Percentiles rank a stretch among this genome's conserved stretches.
These are phyloP conservation scores for Euphorbia corollata DNA, from an alignment of 441 rosid species.

Conservation along the genomic window DNA sequence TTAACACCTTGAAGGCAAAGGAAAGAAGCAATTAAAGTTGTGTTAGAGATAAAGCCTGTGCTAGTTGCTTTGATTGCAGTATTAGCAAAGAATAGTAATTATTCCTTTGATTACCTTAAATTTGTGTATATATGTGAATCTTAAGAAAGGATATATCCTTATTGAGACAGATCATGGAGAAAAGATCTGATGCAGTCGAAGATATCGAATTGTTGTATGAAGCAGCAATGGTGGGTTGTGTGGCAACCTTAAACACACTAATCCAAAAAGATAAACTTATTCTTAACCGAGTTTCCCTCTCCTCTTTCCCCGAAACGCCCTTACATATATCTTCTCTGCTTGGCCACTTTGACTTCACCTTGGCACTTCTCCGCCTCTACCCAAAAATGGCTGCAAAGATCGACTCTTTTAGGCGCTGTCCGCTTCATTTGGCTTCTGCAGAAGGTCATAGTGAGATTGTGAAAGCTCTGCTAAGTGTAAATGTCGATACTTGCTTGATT, in stretches of 20 bases:
- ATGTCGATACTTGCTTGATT: constrained; percentile 14
- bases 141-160: not conserved
- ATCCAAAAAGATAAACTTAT: constrained; percentile 13
- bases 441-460: constrained; percentile 26
- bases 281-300: constrained; percentile 12
- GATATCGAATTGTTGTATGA: constrained; percentile 6
- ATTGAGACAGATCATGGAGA: not conserved
- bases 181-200: not conserved
- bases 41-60: not conserved
- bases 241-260: constrained; percentile 12
- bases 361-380: constrained; percentile 7
- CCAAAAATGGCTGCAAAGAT: constrained; percentile 26
- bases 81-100: not conserved
- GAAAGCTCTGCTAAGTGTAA: constrained; percentile 21
- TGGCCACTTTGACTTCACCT: constrained; percentile 28
- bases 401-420: constrained; percentile 20
- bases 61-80: not conserved
- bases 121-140: not conserved
- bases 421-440: constrained; percentile 34
- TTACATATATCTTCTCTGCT: constrained; percentile 27
- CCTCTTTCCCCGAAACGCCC: constrained; percentile 23
- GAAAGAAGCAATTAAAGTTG: not conserved
- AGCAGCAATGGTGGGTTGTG: constrained; percentile 21
- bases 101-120: not conserved
- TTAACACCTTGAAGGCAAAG: not conserved